A percentile compares a stretch with the other conserved stretches of the same genome.
phyloP scores from a whole-genome alignment of 306 rosid genomes.

The Inga leiocalycina region DNA sequence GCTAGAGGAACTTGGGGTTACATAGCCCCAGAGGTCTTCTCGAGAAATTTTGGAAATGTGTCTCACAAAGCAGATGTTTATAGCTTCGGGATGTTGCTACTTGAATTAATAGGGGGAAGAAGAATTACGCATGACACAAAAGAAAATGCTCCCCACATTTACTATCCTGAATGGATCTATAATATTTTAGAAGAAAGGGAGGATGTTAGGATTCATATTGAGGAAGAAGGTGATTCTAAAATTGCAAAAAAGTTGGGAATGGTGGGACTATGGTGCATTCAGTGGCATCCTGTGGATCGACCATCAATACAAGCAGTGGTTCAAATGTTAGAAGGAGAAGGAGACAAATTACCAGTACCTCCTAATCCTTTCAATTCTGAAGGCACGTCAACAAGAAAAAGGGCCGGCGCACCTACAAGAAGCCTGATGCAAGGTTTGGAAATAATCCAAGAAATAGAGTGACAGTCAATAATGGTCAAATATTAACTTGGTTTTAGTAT shows the following conservation, averaged over 20 bases:
- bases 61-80: background rate
- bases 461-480: background rate
- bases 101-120: background rate
- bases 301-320: background rate
- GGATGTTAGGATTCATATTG: background rate
- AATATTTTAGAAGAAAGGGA: background rate
- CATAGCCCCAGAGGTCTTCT: background rate
- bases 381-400: background rate
- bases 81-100: background rate
- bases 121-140: background rate
- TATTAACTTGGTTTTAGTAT: background rate
- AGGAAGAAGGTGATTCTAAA: background rate
- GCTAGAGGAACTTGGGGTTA: background rate
- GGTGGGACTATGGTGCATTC: background rate
- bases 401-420: background rate
- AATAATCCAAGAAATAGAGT: background rate
- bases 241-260: background rate
- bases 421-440: background rate
- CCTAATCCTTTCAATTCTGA: background rate
- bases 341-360: background rate
- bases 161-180: background rate
- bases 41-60: background rate
- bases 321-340: background rate
- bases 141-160: background rate
- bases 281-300: background rate